phyloP scores from a whole-genome alignment of 352 stramenopile genomes.

The Globisporangium camurandrum region DNA sequence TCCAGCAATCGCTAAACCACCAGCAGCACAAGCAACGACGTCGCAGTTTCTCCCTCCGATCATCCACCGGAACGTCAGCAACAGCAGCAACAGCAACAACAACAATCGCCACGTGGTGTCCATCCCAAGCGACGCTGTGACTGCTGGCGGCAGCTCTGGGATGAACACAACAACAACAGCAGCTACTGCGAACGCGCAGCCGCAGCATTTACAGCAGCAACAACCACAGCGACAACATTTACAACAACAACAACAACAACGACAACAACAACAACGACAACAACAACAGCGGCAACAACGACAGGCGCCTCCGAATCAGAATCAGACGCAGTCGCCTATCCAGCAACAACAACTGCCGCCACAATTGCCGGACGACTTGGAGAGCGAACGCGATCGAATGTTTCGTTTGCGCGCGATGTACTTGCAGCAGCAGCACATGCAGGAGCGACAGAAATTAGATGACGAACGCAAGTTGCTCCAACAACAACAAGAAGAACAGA shows the following conservation, averaged over 20 bases:
- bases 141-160: too few species aligned
- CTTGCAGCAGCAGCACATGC: constrained; percentile 12
- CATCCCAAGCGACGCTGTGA: background rate
- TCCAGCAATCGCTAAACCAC: background rate
- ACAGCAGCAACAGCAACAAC: too few species aligned
- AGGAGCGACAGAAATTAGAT: constrained; percentile 9
- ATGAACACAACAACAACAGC: too few species aligned
- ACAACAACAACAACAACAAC: too few species aligned
- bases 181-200: too few species aligned
- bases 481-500: constrained; percentile 14
- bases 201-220: too few species aligned
- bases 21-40: background rate
- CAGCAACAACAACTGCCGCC: background rate
- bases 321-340: background rate
- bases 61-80: constrained; percentile 2
- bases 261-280: too few species aligned
- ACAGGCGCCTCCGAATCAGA: too few species aligned
- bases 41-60: constrained; percentile 18
- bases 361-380: background rate
- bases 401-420: constrained; percentile 11
- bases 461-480: constrained; percentile 16
- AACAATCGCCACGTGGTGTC: too few species aligned
- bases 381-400: constrained; percentile 10
- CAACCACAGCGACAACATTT: too few species aligned
- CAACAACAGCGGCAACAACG: too few species aligned